phyloP scores from a whole-genome alignment of 192 early-diverging fungal genomes.

The Neocallimastix lanati region DNA sequence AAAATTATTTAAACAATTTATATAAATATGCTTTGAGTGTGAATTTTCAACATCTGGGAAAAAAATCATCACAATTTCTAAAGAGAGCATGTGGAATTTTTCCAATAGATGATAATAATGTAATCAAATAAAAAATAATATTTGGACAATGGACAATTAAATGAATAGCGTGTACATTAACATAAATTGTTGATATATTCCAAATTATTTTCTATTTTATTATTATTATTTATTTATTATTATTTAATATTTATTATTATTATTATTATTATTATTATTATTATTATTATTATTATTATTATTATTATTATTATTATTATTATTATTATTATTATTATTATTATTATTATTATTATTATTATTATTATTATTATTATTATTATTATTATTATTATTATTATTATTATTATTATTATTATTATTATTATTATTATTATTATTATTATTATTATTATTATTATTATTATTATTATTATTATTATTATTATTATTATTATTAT shows the following conservation, averaged over 20 bases:
- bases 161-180: neutral
- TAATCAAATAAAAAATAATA: neutral
- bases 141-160: neutral
- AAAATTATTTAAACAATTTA: slow-evolving; percentile 25
- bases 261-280: neutral
- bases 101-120: neutral
- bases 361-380: too few relatives aligned
- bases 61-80: slow-evolving; percentile 37
- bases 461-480: too few relatives aligned
- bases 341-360: too few relatives aligned
- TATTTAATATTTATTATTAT: too few relatives aligned
- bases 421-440: too few relatives aligned
- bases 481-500: too few relatives aligned
- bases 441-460: too few relatives aligned
- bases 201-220: neutral
- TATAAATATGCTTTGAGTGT: slow-evolving; percentile 35
- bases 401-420: too few relatives aligned
- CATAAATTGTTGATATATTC: neutral
- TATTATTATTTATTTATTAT: too few relatives aligned
- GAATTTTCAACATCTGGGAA: slow-evolving; percentile 20
- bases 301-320: too few relatives aligned
- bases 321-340: too few relatives aligned
- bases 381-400: too few relatives aligned
- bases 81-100: neutral
- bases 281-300: neutral